Conservation (phyloP, 1,139 yeast species). For the Insectozyma bohioensis region DNA sequence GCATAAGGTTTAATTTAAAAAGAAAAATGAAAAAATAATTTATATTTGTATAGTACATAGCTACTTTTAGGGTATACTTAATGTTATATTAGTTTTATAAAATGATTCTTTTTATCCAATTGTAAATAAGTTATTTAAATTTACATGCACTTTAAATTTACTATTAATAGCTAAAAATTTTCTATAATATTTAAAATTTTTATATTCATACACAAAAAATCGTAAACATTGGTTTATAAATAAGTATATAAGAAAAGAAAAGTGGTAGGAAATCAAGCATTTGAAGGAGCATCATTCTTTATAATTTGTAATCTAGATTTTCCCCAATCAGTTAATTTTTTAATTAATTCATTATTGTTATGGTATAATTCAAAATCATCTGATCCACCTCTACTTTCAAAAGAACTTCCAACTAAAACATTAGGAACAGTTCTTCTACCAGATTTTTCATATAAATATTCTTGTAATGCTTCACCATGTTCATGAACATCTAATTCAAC, state of each 20-base stretch:
- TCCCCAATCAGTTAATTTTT: conserved; percentile 62
- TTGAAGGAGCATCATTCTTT: conserved; percentile 57
- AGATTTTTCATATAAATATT: conserved; percentile 52
- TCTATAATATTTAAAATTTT: background rate
- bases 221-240: background rate
- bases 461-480: conserved; percentile 63
- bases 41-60: conserved; percentile 10
- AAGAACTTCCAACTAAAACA: conserved; percentile 55
- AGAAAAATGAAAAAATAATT: conserved; percentile 3
- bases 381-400: conserved; percentile 66
- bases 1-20: conserved; percentile 6
- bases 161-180: too few relatives aligned
- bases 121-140: too few relatives aligned
- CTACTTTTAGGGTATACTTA: conserved; percentile 16
- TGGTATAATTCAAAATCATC: conserved; percentile 76
- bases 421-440: conserved; percentile 76
- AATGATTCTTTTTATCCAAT: too few relatives aligned
- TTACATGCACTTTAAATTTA: too few relatives aligned
- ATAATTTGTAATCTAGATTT: conserved; percentile 52
- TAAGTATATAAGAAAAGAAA: background rate
- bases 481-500: conserved; percentile 84
- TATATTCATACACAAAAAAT: background rate
- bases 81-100: conserved; percentile 29
- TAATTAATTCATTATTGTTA: conserved; percentile 49
- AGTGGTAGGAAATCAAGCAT: conserved; percentile 21